Conservation (phyloP, 2,329 filamentous ascomycete species). For the Stachybotrys chartarum region DNA sequence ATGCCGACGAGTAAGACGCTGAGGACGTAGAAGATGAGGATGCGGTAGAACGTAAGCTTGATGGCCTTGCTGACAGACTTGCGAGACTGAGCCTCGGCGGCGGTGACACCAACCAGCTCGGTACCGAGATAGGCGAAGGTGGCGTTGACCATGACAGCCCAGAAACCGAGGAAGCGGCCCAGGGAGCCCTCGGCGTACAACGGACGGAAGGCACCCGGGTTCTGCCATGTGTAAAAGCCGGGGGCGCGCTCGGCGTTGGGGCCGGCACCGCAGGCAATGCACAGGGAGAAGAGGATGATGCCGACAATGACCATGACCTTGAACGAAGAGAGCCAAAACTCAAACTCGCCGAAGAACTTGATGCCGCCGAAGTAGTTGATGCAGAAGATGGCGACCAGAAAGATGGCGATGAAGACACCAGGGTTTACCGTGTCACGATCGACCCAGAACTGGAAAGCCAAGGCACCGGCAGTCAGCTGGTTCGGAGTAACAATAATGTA, state of each 20-base stretch:
- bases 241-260: constrained; percentile 53
- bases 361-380: constrained; percentile 64
- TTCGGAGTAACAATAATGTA: constrained; percentile 85
- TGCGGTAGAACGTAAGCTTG: constrained; percentile 73
- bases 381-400: constrained; percentile 52
- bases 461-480: constrained; percentile 70
- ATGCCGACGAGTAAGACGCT: constrained; percentile 67
- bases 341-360: constrained; percentile 59
- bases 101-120: constrained; percentile 70
- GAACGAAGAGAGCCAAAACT: constrained; percentile 57
- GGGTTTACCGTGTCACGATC: constrained; percentile 59
- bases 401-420: constrained; percentile 71
- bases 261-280: constrained; percentile 59
- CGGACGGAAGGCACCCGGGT: constrained; percentile 42
- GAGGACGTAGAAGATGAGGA: constrained; percentile 69
- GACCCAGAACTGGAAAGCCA: constrained; percentile 77
- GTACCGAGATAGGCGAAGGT: constrained; percentile 75
- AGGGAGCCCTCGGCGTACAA: constrained; percentile 17
- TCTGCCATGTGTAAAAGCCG: constrained; percentile 60
- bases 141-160: constrained; percentile 67
- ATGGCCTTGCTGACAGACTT: constrained; percentile 71
- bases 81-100: constrained; percentile 72
- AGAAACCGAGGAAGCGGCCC: constrained; percentile 56
- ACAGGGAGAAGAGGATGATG: constrained; percentile 57
- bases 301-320: constrained; percentile 62